phyloP scores from a whole-genome alignment of 495 filamentous ascomycete species.

The Neurospora sp. region DNA sequence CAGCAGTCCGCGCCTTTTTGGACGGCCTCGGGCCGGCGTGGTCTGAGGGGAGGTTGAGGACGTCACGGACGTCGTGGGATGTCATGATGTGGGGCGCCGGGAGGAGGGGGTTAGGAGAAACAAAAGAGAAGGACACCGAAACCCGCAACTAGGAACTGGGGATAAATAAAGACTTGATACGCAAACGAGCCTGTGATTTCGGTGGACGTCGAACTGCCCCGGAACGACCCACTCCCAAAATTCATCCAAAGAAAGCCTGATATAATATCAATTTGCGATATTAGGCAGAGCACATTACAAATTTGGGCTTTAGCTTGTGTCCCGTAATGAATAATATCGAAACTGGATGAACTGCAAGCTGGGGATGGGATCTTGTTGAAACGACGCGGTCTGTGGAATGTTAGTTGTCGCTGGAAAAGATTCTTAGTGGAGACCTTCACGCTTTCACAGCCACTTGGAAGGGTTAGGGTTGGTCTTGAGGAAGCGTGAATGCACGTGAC shows the following conservation, averaged over 20 bases:
- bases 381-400: not conserved
- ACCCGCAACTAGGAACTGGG: not conserved
- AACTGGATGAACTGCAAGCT: not conserved
- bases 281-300: not conserved
- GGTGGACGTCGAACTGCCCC: not conserved
- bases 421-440: not conserved
- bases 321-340: not conserved
- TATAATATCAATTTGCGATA: not conserved
- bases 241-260: not conserved
- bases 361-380: not conserved
- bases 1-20: constrained; percentile 69
- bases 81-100: constrained; percentile 44
- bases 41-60: constrained; percentile 70
- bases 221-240: not conserved
- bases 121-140: not conserved
- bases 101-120: not conserved
- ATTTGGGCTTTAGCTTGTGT: not conserved
- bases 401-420: not conserved
- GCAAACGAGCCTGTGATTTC: not conserved
- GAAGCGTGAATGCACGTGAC: not conserved
- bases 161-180: not conserved
- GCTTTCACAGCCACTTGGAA: not conserved
- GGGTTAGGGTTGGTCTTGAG: not conserved
- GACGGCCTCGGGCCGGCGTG: constrained; percentile 47
- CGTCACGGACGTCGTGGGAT: constrained; percentile 78